phyloP scores from a whole-genome alignment of 2,329 filamentous ascomycete genomes.

The Metarhizium humberi region DNA sequence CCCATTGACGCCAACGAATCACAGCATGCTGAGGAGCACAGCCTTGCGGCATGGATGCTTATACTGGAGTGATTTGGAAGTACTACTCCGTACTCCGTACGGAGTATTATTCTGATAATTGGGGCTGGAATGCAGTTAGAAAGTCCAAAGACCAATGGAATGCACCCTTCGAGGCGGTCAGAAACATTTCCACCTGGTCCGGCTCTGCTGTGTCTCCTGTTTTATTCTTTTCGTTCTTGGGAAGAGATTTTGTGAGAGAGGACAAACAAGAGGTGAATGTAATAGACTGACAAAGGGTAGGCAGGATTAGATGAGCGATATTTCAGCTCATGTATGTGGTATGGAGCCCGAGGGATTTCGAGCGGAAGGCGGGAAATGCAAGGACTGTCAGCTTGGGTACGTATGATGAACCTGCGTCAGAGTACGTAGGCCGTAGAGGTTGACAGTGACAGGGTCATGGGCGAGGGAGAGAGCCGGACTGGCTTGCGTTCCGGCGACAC shows the following conservation, averaged over 20 bases:
- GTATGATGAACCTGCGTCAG: slow-evolving; percentile 1
- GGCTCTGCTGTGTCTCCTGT: not conserved
- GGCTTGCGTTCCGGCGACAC: not conserved
- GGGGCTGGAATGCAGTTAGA: not conserved
- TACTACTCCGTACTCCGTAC: no score
- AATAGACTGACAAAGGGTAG: not conserved
- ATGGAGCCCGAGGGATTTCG: not conserved
- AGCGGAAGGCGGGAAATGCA: slow-evolving; percentile 1
- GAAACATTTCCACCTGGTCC: not conserved
- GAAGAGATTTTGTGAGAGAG: not conserved
- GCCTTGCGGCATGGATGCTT: not conserved
- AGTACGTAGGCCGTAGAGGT: not conserved
- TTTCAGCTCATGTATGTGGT: slow-evolving; percentile 4
- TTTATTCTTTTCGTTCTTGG: not conserved
- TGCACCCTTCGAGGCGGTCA: not conserved
- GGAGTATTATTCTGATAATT: not conserved
- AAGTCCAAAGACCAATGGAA: not conserved
- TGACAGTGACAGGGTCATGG: not conserved
- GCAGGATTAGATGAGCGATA: not conserved
- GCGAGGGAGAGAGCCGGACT: not conserved
- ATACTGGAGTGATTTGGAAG: not conserved
- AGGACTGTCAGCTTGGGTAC: slow-evolving; percentile 3
- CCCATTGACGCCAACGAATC: not conserved
- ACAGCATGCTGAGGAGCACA: not conserved
- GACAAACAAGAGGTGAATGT: not conserved